Evolutionary conservation across 441 rosid species (phyloP).

Genomic region (Viola pubescens): DNA sequence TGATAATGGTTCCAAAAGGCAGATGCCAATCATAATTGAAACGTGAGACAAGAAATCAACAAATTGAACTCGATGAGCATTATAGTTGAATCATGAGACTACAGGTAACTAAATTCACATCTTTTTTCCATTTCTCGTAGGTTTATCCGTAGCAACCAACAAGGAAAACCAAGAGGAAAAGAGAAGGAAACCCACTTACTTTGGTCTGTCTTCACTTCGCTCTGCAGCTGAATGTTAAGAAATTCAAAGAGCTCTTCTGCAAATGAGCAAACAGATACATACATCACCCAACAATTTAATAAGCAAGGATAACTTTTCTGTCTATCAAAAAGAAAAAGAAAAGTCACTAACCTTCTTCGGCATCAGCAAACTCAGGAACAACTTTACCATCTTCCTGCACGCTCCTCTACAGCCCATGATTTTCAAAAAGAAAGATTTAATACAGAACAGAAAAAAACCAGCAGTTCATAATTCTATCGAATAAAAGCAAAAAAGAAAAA

Average conservation of each 20-base stretch:
- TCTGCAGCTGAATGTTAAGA: conserved; percentile 72
- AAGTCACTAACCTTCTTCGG: conserved; percentile 53
- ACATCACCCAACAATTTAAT: background rate
- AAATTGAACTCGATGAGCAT: no score
- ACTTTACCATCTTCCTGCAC: conserved; percentile 66
- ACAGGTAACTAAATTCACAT: background rate
- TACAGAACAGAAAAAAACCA: background rate
- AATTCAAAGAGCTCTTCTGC: conserved; percentile 68
- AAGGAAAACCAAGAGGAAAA: background rate
- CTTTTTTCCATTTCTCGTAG: background rate
- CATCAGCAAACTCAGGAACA: conserved; percentile 77
- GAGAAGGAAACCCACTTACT: conserved; percentile 35
- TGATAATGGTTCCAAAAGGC: no score
- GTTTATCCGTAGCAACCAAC: background rate
- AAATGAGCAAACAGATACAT: conserved; percentile 16
- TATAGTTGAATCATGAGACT: background rate
- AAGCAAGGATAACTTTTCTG: background rate
- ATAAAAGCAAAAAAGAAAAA: background rate
- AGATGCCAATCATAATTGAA: no score
- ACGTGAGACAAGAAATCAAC: no score
- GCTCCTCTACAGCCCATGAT: conserved; percentile 50
- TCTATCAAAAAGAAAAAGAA: background rate
- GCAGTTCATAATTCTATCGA: background rate
- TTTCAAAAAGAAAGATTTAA: background rate
- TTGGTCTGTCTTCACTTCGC: conserved; percentile 48